Percentiles rank a stretch among this genome's conserved stretches.
These are phyloP conservation scores for Geotrichum klebahnii DNA, from an alignment of 1,139 yeast genomes.

Conservation along the genomic window DNA sequence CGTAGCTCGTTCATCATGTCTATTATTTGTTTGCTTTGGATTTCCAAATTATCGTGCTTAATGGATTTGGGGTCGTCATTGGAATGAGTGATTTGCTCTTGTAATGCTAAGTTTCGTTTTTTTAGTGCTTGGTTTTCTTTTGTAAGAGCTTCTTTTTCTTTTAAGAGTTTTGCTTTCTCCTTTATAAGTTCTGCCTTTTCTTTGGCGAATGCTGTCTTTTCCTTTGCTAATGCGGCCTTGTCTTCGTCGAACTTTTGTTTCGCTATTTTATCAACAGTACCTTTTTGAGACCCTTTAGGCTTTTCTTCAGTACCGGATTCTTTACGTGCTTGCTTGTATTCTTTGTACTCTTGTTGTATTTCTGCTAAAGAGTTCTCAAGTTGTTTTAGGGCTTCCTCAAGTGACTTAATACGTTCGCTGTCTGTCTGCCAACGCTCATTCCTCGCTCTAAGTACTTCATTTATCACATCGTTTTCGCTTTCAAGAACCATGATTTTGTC, in stretches of 20 bases:
- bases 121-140: background rate
- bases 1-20: background rate
- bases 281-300: no score
- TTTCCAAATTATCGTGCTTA: background rate
- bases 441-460: background rate
- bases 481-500: background rate
- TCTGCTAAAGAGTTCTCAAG: background rate
- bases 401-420: background rate
- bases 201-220: background rate
- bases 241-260: conserved; percentile 2
- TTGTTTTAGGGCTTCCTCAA: background rate
- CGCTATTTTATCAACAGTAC: no score
- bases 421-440: background rate
- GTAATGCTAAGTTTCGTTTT: background rate
- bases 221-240: background rate
- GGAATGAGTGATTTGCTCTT: background rate
- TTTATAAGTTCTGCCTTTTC: background rate
- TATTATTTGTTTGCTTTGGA: background rate
- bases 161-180: background rate
- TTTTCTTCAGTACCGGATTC: no score
- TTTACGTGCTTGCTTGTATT: background rate
- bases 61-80: no score
- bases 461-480: background rate
- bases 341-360: background rate
- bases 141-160: background rate